Evolutionary conservation across 2,329 filamentous ascomycete genomes (phyloP), one percentile per base, ranked within the genome.

Genomic region (Aureobasidium subglaciale): DNA sequence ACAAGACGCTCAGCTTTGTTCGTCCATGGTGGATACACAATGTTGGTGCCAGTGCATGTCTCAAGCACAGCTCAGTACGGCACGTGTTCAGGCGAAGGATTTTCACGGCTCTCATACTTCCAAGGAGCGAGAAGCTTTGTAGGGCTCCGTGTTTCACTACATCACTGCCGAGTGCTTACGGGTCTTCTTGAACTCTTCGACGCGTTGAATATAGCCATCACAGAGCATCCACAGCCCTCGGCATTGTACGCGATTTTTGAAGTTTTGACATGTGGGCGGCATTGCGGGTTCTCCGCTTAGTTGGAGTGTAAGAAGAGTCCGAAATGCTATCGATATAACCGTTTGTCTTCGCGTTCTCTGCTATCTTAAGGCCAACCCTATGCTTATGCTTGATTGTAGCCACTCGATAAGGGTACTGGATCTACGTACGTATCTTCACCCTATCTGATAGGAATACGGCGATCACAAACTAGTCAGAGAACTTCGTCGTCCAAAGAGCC

Each of bases 261-360:
- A 20, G 34, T 35, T 16, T 35, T 20, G n/a, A 22, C 27, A 45
- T 43, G 41, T 40, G 37, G 37, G 37, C 13, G 20, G 38, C 11
- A 43, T 18, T 29, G 40, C 16, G 43, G 30, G 43, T 24, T 48
- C 29, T 48, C 43, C 43, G 16, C 30, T 32, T 35, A 13, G 15
- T 24, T n/a, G 29, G 18, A 15, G 18, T 24, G 8, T 5, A 16
- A 15, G 24, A 20, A 18, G 6, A 35, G 16, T 10, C 15, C 13
- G 25, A 43, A n/a, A 24, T 48, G 29, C 8, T 48, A 48, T 48
- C 43, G 30, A 48, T 48, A 48, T 48, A 48, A 48, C 43, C 43
- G 43, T 48, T 48, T 24, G n/a, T 9, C 5, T 34, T 48, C 43
- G 43, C 20, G 30, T 48, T 48, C 27, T 35, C 3, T 48, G 29